A percentile compares a stretch with the other conserved stretches of the same genome.
These are phyloP conservation scores for Voacanga thouarsii DNA, from an alignment of 257 asterid species.

Conservation along the genomic window DNA sequence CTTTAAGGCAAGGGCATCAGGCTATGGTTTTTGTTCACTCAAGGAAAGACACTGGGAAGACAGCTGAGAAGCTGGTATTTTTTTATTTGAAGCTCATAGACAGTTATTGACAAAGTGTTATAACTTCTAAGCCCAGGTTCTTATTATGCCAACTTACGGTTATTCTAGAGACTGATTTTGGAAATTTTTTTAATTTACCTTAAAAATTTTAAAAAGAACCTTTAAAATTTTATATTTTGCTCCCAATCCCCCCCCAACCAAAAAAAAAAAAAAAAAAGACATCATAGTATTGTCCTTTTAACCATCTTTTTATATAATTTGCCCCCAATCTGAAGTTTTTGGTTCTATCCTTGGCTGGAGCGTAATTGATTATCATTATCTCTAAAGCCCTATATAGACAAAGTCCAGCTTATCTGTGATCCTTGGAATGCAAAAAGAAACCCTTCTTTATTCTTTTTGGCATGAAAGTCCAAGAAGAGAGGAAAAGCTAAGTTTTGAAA, in stretches of 20 bases:
- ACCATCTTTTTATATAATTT: too few relatives aligned
- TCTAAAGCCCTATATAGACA: background rate
- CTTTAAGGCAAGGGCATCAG: conserved; percentile 85
- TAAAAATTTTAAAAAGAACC: too few relatives aligned
- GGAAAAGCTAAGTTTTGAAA: background rate
- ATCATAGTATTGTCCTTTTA: too few relatives aligned
- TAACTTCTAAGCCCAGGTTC: background rate
- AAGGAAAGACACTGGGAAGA: conserved; percentile 93
- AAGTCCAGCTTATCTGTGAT: background rate
- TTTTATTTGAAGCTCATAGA: background rate
- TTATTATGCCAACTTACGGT: background rate
- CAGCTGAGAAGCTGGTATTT: conserved; percentile 87
- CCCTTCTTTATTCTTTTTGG: background rate
- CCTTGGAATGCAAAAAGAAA: background rate
- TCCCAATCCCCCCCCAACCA: too few relatives aligned
- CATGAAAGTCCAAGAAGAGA: background rate
- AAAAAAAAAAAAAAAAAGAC: too few relatives aligned
- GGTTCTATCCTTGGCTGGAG: background rate
- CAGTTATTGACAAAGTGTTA: background rate
- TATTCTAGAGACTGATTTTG: too few relatives aligned
- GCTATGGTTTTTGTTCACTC: conserved; percentile 99
- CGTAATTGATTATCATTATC: background rate
- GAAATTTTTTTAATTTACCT: too few relatives aligned
- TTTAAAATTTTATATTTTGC: too few relatives aligned
- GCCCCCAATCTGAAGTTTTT: too few relatives aligned